Conservation (phyloP, 2,329 filamentous ascomycete species). For the Aureobasidium sp. region DNA sequence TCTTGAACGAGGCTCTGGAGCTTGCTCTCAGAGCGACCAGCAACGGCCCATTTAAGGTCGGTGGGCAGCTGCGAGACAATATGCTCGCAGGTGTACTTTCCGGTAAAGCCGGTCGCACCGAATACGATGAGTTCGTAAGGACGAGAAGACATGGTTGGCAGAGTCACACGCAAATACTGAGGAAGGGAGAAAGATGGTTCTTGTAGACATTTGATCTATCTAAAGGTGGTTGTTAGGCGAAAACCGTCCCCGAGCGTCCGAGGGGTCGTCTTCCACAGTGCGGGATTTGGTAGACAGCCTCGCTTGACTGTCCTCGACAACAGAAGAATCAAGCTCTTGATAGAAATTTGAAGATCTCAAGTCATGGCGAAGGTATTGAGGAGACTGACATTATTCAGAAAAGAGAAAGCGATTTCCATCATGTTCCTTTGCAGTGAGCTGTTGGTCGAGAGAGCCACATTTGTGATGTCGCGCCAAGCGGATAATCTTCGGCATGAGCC, state of each 20-base stretch:
- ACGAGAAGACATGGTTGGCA: conserved; percentile 23
- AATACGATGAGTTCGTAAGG: conserved; percentile 61
- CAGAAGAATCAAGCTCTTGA: not conserved
- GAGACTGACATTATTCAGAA: not conserved
- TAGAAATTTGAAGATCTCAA: not conserved
- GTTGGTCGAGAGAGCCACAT: not conserved
- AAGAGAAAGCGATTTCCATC: not conserved
- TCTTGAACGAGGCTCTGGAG: conserved; percentile 61
- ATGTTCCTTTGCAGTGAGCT: not conserved
- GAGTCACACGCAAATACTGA: not conserved
- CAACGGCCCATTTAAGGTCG: conserved; percentile 78
- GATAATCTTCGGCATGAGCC: not conserved
- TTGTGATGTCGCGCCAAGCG: not conserved
- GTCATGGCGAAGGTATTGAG: not conserved
- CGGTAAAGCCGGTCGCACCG: conserved; percentile 76
- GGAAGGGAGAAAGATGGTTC: not conserved
- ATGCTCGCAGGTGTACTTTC: conserved; percentile 67
- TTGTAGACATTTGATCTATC: conserved; percentile 5
- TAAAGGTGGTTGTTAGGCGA: conserved; percentile 1
- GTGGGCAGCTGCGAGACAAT: conserved; percentile 64
- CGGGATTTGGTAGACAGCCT: not conserved
- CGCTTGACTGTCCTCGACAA: not conserved
- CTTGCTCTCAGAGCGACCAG: conserved; percentile 72
- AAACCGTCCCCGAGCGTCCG: not conserved
- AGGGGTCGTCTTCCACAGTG: not conserved